Evolutionary conservation across 805 yeast genomes (phyloP).

Genomic region (Pichia nanzhaoensis): DNA sequence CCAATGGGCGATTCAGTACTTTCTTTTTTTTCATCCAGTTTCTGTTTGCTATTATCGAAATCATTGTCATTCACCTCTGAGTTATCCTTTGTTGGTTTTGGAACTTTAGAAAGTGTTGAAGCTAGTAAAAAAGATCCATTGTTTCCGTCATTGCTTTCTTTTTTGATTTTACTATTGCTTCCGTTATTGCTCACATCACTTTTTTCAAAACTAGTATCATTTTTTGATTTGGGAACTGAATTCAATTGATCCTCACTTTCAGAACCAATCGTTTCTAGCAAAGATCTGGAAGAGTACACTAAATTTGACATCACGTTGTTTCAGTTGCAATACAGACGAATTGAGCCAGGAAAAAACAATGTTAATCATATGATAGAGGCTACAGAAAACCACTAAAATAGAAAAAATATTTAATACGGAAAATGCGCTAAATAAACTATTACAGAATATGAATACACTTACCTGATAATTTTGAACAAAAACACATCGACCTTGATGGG

Average conservation of each 20-base stretch:
- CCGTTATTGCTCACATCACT: no score
- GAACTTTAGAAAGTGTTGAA: conserved; percentile 1
- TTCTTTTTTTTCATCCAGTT: not conserved
- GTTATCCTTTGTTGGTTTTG: not conserved
- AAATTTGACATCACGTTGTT: not conserved
- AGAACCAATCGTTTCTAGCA: conserved; percentile 4
- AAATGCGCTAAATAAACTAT: no score
- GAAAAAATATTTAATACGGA: no score
- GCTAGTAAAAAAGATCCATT: conserved; percentile 2
- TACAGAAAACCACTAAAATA: no score
- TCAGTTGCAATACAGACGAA: not conserved
- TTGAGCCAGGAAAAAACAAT: no score
- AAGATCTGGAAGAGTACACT: conserved; percentile 5
- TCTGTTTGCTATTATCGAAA: not conserved
- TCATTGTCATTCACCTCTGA: not conserved
- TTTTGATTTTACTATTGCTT: not conserved
- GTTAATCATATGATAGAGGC: no score
- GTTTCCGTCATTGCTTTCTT: not conserved
- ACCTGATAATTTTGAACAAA: no score
- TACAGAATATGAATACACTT: no score
- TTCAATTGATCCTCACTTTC: not conserved
- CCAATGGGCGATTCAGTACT: not conserved
- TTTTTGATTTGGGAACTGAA: no score
- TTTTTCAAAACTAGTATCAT: no score
- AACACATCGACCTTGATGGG: no score